These are phyloP conservation scores for Leucogyrophana mollusca DNA, from an alignment of 768 basidiomycete species.

Conservation along the genomic window DNA sequence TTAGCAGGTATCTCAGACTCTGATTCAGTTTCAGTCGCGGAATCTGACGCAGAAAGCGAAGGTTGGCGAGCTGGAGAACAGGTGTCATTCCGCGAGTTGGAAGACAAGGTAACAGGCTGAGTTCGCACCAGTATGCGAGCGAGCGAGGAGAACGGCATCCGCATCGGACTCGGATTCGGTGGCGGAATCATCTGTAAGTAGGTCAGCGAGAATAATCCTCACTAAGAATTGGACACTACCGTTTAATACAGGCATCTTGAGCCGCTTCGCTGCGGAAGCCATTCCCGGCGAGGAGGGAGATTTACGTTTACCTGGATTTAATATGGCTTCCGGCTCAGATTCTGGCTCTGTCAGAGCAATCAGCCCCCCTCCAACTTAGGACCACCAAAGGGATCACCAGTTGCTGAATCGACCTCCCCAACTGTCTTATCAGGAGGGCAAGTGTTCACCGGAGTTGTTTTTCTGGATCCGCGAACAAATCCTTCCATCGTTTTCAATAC, in stretches of 20 bases:
- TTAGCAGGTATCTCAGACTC: constrained; percentile 30
- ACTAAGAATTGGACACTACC: constrained; percentile 11
- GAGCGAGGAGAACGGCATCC: constrained; percentile 10
- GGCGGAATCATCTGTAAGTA: constrained; percentile 34
- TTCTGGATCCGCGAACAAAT: constrained; percentile 8
- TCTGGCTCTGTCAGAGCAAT: constrained; percentile 26
- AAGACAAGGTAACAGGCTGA: constrained; percentile 14
- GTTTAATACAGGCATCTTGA: constrained; percentile 7
- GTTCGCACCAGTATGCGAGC: constrained; percentile 10
- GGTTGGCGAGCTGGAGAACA: constrained; percentile 1
- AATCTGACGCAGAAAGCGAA: constrained; percentile 17
- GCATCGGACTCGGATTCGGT: constrained; percentile 47
- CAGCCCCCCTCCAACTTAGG: too few species aligned
- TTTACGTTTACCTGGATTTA: constrained; percentile 20
- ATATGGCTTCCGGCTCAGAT: constrained; percentile 16
- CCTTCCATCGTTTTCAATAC: constrained; percentile 22
- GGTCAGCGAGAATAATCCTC: not conserved
- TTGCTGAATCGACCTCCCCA: constrained; percentile 23
- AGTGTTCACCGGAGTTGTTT: not conserved
- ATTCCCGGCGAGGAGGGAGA: constrained; percentile 13
- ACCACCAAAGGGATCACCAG: constrained; percentile 5
- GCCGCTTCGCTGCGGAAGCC: constrained; percentile 16
- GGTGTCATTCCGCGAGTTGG: not conserved
- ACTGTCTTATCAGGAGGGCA: not conserved
- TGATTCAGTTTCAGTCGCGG: constrained; percentile 47